These are phyloP conservation scores for Cladosporium sp. DNA, from an alignment of 2,329 filamentous ascomycete genomes.

Conservation along the genomic window DNA sequence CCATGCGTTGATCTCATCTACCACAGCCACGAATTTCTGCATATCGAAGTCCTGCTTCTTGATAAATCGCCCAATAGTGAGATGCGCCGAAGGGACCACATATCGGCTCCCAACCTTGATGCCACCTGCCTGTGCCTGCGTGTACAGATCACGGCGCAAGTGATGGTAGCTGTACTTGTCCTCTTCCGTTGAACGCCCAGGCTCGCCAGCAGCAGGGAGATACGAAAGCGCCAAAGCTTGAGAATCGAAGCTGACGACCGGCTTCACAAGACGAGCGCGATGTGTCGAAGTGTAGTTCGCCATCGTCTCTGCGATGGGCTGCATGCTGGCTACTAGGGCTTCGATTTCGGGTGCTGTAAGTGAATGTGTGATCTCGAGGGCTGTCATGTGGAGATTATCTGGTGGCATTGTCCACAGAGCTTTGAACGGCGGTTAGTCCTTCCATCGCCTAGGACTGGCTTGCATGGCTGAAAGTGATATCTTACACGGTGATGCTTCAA, in stretches of 20 bases:
- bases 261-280: slow-evolving; percentile 72
- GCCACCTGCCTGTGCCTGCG: slow-evolving; percentile 55
- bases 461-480: slow-evolving; percentile 16
- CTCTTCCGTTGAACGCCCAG: slow-evolving; percentile 36
- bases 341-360: slow-evolving; percentile 51
- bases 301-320: slow-evolving; percentile 53
- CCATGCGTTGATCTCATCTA: slow-evolving; percentile 75
- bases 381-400: slow-evolving; percentile 75
- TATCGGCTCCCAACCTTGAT: slow-evolving; percentile 74
- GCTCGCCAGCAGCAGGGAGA: slow-evolving; percentile 65
- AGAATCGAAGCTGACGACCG: slow-evolving; percentile 76
- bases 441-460: not conserved
- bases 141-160: slow-evolving; percentile 72
- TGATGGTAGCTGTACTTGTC: slow-evolving; percentile 86
- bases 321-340: slow-evolving; percentile 24
- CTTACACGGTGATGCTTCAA: slow-evolving; percentile 67
- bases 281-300: slow-evolving; percentile 62
- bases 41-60: slow-evolving; percentile 53
- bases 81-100: slow-evolving; percentile 81
- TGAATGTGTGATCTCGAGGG: slow-evolving; percentile 78
- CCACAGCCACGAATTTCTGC: slow-evolving; percentile 59
- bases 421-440: slow-evolving; percentile 31
- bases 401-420: slow-evolving; percentile 83
- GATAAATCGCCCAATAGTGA: slow-evolving; percentile 81
- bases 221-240: slow-evolving; percentile 84